phyloP scores from a whole-genome alignment of 768 basidiomycete genomes.

The Mrakia blollopis region DNA sequence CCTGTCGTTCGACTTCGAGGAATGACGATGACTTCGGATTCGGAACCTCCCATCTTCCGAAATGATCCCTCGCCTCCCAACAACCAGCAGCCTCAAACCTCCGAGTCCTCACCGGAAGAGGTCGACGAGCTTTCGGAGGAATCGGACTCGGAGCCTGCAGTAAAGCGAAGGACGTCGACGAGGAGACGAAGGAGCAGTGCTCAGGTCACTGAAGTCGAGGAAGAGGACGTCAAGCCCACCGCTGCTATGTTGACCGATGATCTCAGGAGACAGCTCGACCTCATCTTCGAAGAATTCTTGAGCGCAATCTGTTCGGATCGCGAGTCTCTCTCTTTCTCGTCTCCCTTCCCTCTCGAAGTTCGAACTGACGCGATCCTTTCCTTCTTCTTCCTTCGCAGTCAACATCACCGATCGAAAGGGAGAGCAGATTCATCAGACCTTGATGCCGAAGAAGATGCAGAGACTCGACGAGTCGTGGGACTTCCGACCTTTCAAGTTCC shows the following conservation, averaged over 20 bases:
- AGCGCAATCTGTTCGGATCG: slow-evolving; percentile 82
- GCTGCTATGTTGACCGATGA: slow-evolving; percentile 49
- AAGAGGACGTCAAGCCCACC: slow-evolving; percentile 4
- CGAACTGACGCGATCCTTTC: not conserved
- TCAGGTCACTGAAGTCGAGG: not conserved
- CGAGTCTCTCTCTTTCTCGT: slow-evolving; percentile 49
- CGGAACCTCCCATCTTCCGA: slow-evolving; percentile 13
- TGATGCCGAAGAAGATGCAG: slow-evolving; percentile 98
- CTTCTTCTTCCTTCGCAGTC: slow-evolving; percentile 51
- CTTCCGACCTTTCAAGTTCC: slow-evolving; percentile 97
- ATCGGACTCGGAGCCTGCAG: slow-evolving; percentile 19
- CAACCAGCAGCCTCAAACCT: not conserved
- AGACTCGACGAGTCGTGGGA: slow-evolving; percentile 91
- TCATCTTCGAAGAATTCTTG: slow-evolving; percentile 84
- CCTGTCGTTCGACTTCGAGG: slow-evolving; percentile 39
- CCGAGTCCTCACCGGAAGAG: slow-evolving; percentile 19
- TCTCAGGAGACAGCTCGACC: slow-evolving; percentile 74
- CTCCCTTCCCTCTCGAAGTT: not conserved
- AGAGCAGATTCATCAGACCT: slow-evolving; percentile 92
- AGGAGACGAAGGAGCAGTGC: not conserved
- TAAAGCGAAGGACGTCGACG: slow-evolving; percentile 5
- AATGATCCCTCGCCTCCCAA: not conserved
- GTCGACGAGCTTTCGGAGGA: slow-evolving; percentile 6
- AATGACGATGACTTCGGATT: slow-evolving; percentile 24
- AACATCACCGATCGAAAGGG: slow-evolving; percentile 90